phyloP scores from a whole-genome alignment of 371 early-diverging fungal genomes.

The Actinomortierella ambigua region DNA sequence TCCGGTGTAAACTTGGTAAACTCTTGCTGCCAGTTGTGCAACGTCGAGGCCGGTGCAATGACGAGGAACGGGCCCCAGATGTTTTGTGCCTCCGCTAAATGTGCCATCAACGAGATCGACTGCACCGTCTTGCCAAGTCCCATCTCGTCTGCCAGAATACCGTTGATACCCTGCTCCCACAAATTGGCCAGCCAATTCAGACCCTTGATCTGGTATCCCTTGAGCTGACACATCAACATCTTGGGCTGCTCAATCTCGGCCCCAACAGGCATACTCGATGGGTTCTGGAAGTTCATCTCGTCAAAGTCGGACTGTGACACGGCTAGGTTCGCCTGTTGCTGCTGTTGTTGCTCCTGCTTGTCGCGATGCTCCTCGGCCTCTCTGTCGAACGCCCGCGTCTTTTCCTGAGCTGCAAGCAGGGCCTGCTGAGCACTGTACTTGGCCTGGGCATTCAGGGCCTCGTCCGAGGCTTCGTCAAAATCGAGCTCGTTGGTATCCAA shows the following conservation, averaged over 20 bases:
- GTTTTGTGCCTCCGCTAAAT: slow-evolving; percentile 85
- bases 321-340: slow-evolving; percentile 54
- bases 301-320: slow-evolving; percentile 67
- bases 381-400: slow-evolving; percentile 75
- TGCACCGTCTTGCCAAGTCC: slow-evolving; percentile 87
- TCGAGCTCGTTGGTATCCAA: slow-evolving; percentile 63
- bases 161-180: slow-evolving; percentile 97
- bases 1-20: slow-evolving; percentile 88
- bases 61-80: slow-evolving; percentile 97
- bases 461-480: slow-evolving; percentile 78
- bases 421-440: slow-evolving; percentile 80
- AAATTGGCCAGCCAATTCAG: slow-evolving; percentile 98
- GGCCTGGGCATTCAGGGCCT: slow-evolving; percentile 71
- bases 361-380: slow-evolving; percentile 57
- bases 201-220: slow-evolving; percentile 97
- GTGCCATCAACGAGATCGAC: slow-evolving; percentile 92
- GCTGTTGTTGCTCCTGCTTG: too few relatives aligned
- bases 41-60: slow-evolving; percentile 94
- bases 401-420: slow-evolving; percentile 72
- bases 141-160: slow-evolving; percentile 94
- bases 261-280: slow-evolving; percentile 74
- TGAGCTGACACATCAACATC: slow-evolving; percentile 89
- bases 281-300: slow-evolving; percentile 85
- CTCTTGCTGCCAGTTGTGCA: slow-evolving; percentile 99
- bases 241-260: slow-evolving; percentile 82